Evolutionary conservation across 1,139 yeast species (phyloP).

Genomic region (Geotrichum europaeum): DNA sequence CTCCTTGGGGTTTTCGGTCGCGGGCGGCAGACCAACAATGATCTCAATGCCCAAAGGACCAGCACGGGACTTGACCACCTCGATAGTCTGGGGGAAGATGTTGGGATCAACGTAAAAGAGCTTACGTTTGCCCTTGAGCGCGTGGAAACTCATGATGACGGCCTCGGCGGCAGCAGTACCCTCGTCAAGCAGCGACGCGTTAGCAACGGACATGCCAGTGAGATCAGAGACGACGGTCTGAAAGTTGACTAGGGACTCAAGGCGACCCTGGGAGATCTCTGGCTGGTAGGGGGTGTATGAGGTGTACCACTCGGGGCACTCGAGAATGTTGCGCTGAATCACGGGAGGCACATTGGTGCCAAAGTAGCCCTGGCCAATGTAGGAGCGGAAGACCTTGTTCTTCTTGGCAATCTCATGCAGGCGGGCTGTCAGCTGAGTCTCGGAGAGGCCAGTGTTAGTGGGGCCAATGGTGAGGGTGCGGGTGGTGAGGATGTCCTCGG

Average conservation of each 20-base stretch:
- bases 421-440: slow-evolving; percentile 69
- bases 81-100: slow-evolving; percentile 80
- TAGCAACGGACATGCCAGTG: slow-evolving; percentile 89
- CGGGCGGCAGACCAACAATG: slow-evolving; percentile 48
- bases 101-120: slow-evolving; percentile 68
- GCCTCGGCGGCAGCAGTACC: slow-evolving; percentile 99
- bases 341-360: slow-evolving; percentile 89
- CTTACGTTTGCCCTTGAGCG: slow-evolving; percentile 58
- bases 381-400: slow-evolving; percentile 64
- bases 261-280: slow-evolving; percentile 93
- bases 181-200: slow-evolving; percentile 90
- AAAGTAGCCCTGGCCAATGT: slow-evolving; percentile 91
- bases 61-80: slow-evolving; percentile 75
- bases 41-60: slow-evolving; percentile 64
- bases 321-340: slow-evolving; percentile 84
- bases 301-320: slow-evolving; percentile 97
- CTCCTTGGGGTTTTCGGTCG: slow-evolving; percentile 41
- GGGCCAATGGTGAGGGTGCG: slow-evolving; percentile 63
- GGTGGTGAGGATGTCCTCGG: slow-evolving; percentile 63
- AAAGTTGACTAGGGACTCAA: slow-evolving; percentile 81
- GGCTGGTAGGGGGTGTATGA: slow-evolving; percentile 98
- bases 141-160: slow-evolving; percentile 75
- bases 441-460: slow-evolving; percentile 63
- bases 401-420: slow-evolving; percentile 64
- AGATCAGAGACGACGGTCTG: slow-evolving; percentile 85